Percentiles rank a stretch among this genome's conserved stretches.
Conservation (phyloP, 2,329 filamentous ascomycete species). For the Sporothrix protearum region DNA sequence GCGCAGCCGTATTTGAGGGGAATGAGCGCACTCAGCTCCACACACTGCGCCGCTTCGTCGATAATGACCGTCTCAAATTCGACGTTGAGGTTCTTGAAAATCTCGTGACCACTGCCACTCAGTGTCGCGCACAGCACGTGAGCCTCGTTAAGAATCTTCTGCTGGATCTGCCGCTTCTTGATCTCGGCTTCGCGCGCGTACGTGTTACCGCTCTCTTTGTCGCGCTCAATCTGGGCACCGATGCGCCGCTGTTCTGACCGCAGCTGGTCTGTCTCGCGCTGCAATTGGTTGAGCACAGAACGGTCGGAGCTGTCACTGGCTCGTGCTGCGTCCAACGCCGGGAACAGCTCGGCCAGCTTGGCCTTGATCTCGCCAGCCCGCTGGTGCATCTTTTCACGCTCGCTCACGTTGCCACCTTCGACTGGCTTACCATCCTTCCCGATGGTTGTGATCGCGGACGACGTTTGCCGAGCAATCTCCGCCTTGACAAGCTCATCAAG, state of each 20-base stretch:
- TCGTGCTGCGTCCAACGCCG: conserved; percentile 66
- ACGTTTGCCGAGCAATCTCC: conserved; percentile 48
- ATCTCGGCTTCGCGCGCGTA: conserved; percentile 82
- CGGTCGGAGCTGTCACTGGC: conserved; percentile 52
- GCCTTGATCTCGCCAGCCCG: conserved; percentile 71
- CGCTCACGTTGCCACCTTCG: conserved; percentile 43
- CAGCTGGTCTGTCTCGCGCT: conserved; percentile 72
- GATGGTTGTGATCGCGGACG: background rate
- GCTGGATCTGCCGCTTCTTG: conserved; percentile 76
- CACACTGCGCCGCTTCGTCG: conserved; percentile 96
- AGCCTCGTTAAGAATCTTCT: conserved; percentile 83
- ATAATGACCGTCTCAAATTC: conserved; percentile 99
- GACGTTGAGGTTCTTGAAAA: conserved; percentile 90
- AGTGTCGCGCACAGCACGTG: conserved; percentile 94
- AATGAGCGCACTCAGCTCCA: conserved; percentile 93
- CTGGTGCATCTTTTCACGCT: conserved; percentile 58
- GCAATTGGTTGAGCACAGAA: conserved; percentile 51
- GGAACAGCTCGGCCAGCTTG: conserved; percentile 66
- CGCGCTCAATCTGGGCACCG: conserved; percentile 78
- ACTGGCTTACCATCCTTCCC: conserved; percentile 20
- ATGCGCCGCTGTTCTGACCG: conserved; percentile 68
- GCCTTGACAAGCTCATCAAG: conserved; percentile 84
- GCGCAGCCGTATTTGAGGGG: conserved; percentile 95
- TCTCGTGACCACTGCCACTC: conserved; percentile 93
- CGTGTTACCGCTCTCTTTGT: conserved; percentile 80